A percentile compares a stretch with the other conserved stretches of the same genome.
phyloP scores from a whole-genome alignment of 2,329 filamentous ascomycete species.

The Colletotrichum sp. region DNA sequence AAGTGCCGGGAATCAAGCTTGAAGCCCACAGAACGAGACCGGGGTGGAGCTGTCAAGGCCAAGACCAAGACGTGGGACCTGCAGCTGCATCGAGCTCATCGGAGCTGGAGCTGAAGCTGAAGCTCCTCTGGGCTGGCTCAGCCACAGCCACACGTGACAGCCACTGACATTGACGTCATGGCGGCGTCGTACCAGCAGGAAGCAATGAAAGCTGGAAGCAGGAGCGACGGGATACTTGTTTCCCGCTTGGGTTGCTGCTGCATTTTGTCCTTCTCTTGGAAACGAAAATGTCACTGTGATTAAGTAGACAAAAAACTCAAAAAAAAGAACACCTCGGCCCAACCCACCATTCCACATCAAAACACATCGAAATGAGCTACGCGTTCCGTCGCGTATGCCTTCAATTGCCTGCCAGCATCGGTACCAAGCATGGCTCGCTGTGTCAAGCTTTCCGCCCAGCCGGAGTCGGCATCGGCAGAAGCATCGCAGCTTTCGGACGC shows the following conservation, averaged over 20 bases:
- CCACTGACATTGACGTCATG: slow-evolving; percentile 3
- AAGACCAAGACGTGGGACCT: not conserved
- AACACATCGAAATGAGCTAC: slow-evolving; percentile 22
- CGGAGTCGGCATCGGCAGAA: slow-evolving; percentile 12
- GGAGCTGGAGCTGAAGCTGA: not conserved
- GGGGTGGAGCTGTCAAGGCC: not conserved
- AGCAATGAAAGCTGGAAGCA: not conserved
- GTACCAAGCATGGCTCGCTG: slow-evolving; percentile 6
- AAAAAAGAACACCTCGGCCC: not conserved
- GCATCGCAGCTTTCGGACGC: not conserved
- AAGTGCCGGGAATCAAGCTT: not conserved
- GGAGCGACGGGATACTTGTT: not conserved
- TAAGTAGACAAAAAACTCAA: not conserved
- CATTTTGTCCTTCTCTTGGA: not conserved
- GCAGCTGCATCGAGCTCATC: not conserved
- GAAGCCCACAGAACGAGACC: not conserved
- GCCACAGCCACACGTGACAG: not conserved
- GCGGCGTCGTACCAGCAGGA: not conserved
- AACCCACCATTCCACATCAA: not conserved
- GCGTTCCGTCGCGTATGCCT: slow-evolving; percentile 23
- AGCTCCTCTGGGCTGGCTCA: not conserved
- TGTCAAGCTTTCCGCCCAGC: slow-evolving; percentile 19
- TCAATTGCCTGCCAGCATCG: slow-evolving; percentile 17
- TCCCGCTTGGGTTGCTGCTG: not conserved
- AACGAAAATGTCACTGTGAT: not conserved